These are phyloP conservation scores for Murraya paniculata DNA, from an alignment of 345 rosid genomes.

Conservation along the genomic window DNA sequence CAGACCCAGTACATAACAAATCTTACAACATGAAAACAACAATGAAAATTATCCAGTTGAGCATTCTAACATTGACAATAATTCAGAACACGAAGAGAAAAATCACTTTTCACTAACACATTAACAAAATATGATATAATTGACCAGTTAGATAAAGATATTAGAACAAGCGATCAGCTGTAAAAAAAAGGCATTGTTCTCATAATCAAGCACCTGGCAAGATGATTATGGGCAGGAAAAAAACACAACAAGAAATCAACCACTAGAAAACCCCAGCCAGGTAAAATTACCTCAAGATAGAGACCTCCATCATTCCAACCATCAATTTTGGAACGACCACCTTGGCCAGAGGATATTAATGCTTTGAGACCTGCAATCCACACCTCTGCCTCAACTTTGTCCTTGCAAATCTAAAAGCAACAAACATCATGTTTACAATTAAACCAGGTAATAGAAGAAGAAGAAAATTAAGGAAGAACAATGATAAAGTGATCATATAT, in stretches of 20 bases:
- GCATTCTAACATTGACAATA: background rate
- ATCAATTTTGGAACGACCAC: slow-evolving; percentile 92
- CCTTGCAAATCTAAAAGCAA: slow-evolving; percentile 75
- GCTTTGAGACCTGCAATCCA: slow-evolving; percentile 87
- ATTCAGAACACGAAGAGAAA: background rate
- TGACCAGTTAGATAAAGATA: background rate
- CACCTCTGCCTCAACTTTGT: slow-evolving; percentile 92
- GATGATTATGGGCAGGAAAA: background rate
- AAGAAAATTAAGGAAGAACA: background rate
- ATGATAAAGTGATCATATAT: slow-evolving; percentile 1
- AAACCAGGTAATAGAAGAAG: slow-evolving; percentile 14
- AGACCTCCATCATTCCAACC: slow-evolving; percentile 91
- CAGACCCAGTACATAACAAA: background rate
- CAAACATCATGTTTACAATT: slow-evolving; percentile 15
- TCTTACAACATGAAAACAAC: slow-evolving; percentile 12
- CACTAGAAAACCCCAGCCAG: background rate
- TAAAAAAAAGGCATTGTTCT: background rate
- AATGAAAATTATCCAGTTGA: background rate
- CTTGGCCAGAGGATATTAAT: slow-evolving; percentile 69
- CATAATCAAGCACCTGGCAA: background rate
- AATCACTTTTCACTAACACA: background rate
- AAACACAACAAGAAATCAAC: background rate
- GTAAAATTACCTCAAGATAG: slow-evolving; percentile 65
- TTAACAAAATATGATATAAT: background rate
- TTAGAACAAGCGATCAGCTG: background rate